phyloP scores from a whole-genome alignment of 176 grass and related monocot genomes.

The Oryza punctata region DNA sequence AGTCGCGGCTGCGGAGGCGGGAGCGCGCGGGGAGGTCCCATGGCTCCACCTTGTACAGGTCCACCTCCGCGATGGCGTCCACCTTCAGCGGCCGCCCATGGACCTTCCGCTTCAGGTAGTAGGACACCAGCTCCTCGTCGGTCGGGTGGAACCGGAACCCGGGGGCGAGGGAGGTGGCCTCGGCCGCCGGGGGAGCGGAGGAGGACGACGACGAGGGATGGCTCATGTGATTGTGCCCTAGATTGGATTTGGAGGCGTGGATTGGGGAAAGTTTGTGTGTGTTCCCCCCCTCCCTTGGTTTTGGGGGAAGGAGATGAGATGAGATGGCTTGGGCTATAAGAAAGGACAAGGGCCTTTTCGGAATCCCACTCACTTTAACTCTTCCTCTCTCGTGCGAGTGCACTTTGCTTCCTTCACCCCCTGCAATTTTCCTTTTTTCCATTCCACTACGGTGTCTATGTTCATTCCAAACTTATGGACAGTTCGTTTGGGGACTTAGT shows the following conservation, averaged over 20 bases:
- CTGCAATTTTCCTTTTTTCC: no score
- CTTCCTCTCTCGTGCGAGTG: background rate
- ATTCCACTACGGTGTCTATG: no score
- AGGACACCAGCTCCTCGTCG: conserved; percentile 80
- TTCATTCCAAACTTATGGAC: no score
- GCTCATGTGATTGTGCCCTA: conserved; percentile 45
- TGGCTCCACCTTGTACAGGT: conserved; percentile 92
- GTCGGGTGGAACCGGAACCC: conserved; percentile 87
- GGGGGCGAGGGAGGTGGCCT: conserved; percentile 61
- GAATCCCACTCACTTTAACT: background rate
- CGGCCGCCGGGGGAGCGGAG: conserved; percentile 7
- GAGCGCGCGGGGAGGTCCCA: conserved; percentile 83
- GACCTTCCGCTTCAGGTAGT: conserved; percentile 94
- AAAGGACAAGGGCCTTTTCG: conserved; percentile 39
- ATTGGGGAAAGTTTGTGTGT: conserved; percentile 37
- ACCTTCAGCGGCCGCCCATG: conserved; percentile 62
- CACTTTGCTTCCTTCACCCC: background rate
- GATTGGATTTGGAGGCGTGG: background rate
- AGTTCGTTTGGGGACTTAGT: no score
- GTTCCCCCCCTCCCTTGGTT: background rate
- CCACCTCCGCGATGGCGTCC: conserved; percentile 82
- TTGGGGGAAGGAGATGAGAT: background rate
- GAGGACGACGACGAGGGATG: conserved; percentile 44
- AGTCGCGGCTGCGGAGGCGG: conserved; percentile 76
- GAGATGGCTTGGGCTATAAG: conserved; percentile 49